Base-by-base conservation (phyloP, 441 rosid species). In the Pelargonium fulgidum region DNA sequence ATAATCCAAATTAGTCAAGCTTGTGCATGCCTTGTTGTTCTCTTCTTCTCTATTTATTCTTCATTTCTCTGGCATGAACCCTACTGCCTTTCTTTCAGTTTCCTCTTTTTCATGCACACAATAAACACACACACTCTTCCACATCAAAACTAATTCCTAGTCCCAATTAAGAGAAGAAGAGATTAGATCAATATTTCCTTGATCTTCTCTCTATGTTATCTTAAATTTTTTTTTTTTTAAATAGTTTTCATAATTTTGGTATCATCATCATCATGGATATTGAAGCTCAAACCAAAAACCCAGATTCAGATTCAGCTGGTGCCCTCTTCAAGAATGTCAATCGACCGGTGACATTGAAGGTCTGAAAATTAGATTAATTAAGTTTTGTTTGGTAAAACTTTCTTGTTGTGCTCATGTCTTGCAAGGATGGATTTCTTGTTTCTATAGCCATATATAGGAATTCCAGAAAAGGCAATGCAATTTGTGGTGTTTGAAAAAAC, bases 331-430 rank as follows among this genome's bases (percentile, higher is more conserved):
- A 44, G 64, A 62, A 68, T 1, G 19, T 66, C 33, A 59, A 65
- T 14, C 52, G 65, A 22, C 68, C 71, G 7, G 65, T 78, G 52
- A 44, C 70, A 0, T 47, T 78, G 14, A 71, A 74, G 73, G 78
- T 68, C 48, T 26, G 16, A 2, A 8, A 63, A 11, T 63, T 13
- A 1, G 10, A 22, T 62, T 22, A 42, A 56, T n/a, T 10, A 17
- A 29, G n/a, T 16, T 26, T 29, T 10, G 8, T 13, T 13, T 42
- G 7, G 7, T 42, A 7, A 26, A 26, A 26, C 3, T 26, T 1
- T 6, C 45, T 42, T 42, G 45, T 42, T 42, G 45, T 42, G 45
- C 7, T 42, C 45, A 42, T 42, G 45, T 42, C 45, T 42, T 42
- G 45, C 33, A 26, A 26, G 2, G 33, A 3, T 26, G 33, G 3